Base-by-base conservation (phyloP, 306 rosid genomes). In the Astragalus glycyphyllos region DNA sequence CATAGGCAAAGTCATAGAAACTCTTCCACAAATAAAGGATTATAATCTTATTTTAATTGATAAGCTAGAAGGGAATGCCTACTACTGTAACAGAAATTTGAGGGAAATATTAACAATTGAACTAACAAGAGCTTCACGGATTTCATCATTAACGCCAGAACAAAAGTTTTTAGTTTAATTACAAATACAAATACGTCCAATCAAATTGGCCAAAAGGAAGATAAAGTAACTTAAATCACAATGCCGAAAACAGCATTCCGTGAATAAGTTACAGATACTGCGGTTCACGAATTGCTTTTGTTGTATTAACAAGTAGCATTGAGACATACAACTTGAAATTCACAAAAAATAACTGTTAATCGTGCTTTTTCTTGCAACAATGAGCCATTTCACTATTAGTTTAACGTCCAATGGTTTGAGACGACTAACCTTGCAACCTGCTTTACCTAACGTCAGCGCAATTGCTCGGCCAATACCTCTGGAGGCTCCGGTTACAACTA, bases 381-480 rank as follows among this genome's bases (percentile, higher is more conserved):
- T 11, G 40, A 76, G 42, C 37, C 0, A 23, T 35, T 34, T 56
- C 42, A 14, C 4, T 40, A 58, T 51, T 49, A 58, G 15, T 53
- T 68, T 55, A 0, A 46, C 3, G 71, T 37, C 9, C 32, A 68
- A 62, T 3, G 12, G 29, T 65, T 38, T 7, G 2, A 10, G 48
- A 71, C 23, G 44, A 72, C 89, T 74, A 75, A 92, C 98, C 98
- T 88, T 92, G 72, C 98, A 92, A 80, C 98, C 97, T 51, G 93
- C 93, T 84, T 88, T 88, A 8, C 98, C 98, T 77, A 92, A 81
- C 26, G 90, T 51, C 76, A 88, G 70, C 3, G 98, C 97, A 80
- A 86, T 88, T 12, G 98, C 96, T 74, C 79, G 85, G 50, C 98
- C 98, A 61, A 92, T 90, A 8, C 96, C 97, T 84, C 98, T 88